Evolutionary conservation across 1,284 basidiomycete genomes (phyloP).

Genomic region (Cryptococcus sp.): DNA sequence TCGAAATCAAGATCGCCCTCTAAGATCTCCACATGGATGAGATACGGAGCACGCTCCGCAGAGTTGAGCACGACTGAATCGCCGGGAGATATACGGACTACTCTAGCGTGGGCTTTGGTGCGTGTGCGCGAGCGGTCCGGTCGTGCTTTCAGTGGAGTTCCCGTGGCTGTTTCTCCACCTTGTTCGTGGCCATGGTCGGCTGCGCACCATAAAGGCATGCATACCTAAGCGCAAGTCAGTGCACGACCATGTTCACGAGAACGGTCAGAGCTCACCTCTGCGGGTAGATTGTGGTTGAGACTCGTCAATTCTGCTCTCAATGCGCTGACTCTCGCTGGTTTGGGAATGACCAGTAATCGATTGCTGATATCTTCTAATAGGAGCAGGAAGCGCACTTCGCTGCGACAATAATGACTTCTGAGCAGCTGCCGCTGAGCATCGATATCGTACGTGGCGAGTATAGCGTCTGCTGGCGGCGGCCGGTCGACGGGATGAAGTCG

Average conservation of each 20-base stretch:
- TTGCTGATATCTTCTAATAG: conserved; percentile 91
- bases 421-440: conserved; percentile 73
- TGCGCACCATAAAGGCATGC: conserved; percentile 94
- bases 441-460: conserved; percentile 64
- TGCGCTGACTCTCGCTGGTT: conserved; percentile 91
- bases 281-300: conserved; percentile 93
- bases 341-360: conserved; percentile 85
- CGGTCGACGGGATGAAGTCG: conserved; percentile 40
- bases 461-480: conserved; percentile 53
- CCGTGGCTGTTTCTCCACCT: conserved; percentile 46
- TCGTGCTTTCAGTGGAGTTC: conserved; percentile 58
- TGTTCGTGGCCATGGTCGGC: conserved; percentile 58
- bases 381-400: conserved; percentile 88
- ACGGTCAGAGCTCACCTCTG: conserved; percentile 64
- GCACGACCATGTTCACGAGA: no score
- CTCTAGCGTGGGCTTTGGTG: conserved; percentile 79
- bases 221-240: conserved; percentile 49
- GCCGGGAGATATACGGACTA: conserved; percentile 95
- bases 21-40: conserved; percentile 90
- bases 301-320: conserved; percentile 93
- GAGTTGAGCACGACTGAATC: conserved; percentile 99
- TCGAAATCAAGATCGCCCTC: conserved; percentile 93
- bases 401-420: conserved; percentile 84
- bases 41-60: conserved; percentile 91
- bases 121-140: conserved; percentile 48